Percentiles rank a stretch among this genome's conserved stretches.
Conservation (phyloP, 805 yeast genomes). For the Yarrowia porcina region DNA sequence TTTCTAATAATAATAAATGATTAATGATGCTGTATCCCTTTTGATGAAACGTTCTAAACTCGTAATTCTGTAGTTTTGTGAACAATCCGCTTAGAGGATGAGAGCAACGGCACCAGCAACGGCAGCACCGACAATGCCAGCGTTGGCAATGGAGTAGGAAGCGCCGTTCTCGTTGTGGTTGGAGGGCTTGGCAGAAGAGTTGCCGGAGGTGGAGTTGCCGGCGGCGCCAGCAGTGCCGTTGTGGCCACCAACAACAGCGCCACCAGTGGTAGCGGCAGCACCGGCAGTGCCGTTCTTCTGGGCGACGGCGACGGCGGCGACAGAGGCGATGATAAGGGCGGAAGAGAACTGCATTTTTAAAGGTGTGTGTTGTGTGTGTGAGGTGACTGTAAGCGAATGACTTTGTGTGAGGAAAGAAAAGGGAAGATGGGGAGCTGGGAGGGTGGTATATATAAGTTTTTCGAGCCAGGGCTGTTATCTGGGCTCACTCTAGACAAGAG, state of each 20-base stretch:
- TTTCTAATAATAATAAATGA: slow-evolving; percentile 24
- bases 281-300: slow-evolving; percentile 27
- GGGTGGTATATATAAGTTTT: slow-evolving; percentile 19
- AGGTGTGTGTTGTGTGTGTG: neutral
- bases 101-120: slow-evolving; percentile 43
- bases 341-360: slow-evolving; percentile 36
- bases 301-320: slow-evolving; percentile 35
- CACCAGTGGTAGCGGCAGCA: slow-evolving; percentile 29
- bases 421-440: neutral
- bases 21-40: slow-evolving; percentile 11
- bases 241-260: slow-evolving; percentile 23
- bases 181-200: slow-evolving; percentile 33
- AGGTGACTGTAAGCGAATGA: slow-evolving; percentile 10
- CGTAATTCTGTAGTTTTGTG: too few species aligned
- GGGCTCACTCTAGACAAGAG: neutral
- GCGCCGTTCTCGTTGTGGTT: slow-evolving; percentile 35
- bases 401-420: slow-evolving; percentile 14
- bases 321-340: slow-evolving; percentile 33
- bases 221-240: slow-evolving; percentile 29
- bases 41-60: neutral
- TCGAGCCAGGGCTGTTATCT: neutral
- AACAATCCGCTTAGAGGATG: slow-evolving; percentile 36
- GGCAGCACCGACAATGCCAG: slow-evolving; percentile 42
- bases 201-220: slow-evolving; percentile 30
- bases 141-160: slow-evolving; percentile 37